These are phyloP conservation scores for Cryptosporidium sp. DNA, from an alignment of 169 alveolate species.

Conservation along the genomic window DNA sequence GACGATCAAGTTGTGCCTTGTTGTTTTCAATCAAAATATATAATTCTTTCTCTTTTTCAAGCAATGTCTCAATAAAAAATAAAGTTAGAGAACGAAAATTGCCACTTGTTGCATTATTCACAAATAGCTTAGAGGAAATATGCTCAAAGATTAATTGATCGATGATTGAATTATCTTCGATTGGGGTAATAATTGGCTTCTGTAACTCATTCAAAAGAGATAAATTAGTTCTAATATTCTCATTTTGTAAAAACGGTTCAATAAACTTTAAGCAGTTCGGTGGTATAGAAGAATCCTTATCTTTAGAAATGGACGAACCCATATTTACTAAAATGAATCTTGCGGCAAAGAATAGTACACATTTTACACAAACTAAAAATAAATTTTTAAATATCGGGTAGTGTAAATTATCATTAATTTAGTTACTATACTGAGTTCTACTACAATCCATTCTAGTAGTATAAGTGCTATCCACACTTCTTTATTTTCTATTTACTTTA, in stretches of 20 bases:
- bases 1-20: background rate
- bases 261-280: background rate
- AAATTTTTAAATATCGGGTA: background rate
- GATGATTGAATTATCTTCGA: background rate
- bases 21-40: background rate
- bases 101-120: constrained; percentile 11
- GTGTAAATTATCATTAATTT: background rate
- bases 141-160: constrained; percentile 12
- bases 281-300: background rate
- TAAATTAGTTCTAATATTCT: background rate
- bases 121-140: constrained; percentile 27
- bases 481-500: background rate
- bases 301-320: constrained; percentile 72
- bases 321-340: constrained; percentile 21
- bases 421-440: background rate
- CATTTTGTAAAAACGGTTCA: constrained; percentile 25
- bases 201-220: constrained; percentile 23
- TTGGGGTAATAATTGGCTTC: background rate
- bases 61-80: constrained; percentile 4
- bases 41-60: constrained; percentile 28
- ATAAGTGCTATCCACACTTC: background rate
- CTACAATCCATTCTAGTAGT: background rate
- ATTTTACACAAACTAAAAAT: background rate
- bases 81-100: constrained; percentile 19
- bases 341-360: background rate